Conservation (phyloP, 805 yeast species). For the Candida easanensis region DNA sequence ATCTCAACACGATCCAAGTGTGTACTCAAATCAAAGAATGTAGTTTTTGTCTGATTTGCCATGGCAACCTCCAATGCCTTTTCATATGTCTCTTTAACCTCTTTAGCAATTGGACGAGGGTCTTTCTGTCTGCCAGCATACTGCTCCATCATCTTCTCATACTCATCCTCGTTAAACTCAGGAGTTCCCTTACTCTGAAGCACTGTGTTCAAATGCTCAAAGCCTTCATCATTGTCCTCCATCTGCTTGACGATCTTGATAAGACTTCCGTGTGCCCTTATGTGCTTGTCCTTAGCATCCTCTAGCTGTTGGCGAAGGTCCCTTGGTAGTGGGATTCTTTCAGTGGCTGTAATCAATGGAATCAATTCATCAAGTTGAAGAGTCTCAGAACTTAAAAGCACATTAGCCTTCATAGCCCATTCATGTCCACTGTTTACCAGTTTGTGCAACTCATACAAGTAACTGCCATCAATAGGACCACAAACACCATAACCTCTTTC, state of each 20-base stretch:
- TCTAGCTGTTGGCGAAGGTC: conserved; percentile 9
- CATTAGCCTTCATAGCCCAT: conserved; percentile 12
- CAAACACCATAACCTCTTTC: conserved; percentile 27
- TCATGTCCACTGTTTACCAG: conserved; percentile 16
- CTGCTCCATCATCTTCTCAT: conserved; percentile 12
- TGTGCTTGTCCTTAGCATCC: conserved; percentile 20
- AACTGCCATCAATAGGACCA: conserved; percentile 21
- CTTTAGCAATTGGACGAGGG: conserved; percentile 30
- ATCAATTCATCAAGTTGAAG: conserved; percentile 9
- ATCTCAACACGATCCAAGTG: conserved; percentile 28
- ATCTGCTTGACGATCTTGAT: conserved; percentile 1
- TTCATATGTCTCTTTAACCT: conserved; percentile 28
- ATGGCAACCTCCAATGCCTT: conserved; percentile 14
- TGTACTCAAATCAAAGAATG: conserved; percentile 18
- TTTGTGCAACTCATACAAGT: conserved; percentile 11
- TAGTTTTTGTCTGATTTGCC: neutral
- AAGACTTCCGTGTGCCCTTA: conserved; percentile 15
- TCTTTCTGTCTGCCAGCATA: conserved; percentile 32
- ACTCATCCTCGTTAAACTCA: conserved; percentile 4
- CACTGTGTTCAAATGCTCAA: neutral
- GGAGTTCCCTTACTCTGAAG: conserved; percentile 2
- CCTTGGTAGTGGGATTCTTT: conserved; percentile 4
- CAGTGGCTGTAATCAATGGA: conserved; percentile 2
- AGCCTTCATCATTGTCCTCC: conserved; percentile 6
- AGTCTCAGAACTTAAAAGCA: conserved; percentile 5